Evolutionary conservation across 805 yeast species (phyloP), one percentile per base, ranked within the genome.

Genomic region (Candida schatavii): DNA sequence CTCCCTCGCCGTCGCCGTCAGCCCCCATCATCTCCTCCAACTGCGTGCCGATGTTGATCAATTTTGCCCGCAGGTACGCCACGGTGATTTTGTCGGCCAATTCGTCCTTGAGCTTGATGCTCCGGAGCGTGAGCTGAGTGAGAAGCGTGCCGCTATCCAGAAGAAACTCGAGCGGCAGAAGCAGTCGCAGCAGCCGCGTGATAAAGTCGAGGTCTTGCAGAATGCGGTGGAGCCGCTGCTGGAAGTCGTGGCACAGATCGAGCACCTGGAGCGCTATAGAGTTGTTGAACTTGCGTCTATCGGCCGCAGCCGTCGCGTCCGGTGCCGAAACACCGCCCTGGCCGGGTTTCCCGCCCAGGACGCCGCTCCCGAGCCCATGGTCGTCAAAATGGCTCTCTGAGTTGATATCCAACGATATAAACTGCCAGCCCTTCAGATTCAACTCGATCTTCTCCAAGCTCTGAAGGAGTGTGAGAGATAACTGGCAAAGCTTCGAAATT

Each of bases 1-100:
- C 20, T 11, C 22, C 9, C 18, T 31, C 35, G 19, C 13, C 4
- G 11, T 28, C 68, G 13, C 51, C 45, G 9, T 77, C 64, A 2
- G 76, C 74, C 1, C 62, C 66, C 33, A 71, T 61, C 57, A 74
- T 72, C 31, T 66, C 56, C 43, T 77, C 81, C 39, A 84, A 56
- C 46, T 82, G 86, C 28, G 73, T 69, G n/a, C 85, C 85, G 14
- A 84, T 83, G 11, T 75, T 66, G 25, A 83, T 75, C 39, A 84
- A 65, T 49, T 78, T 81, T 19, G 88, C 82, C 53, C 80, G 79
- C 52, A 83, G 80, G 56, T 83, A 82, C 10, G 79, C 69, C 9
- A 80, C 73, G 2, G 81, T 74, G 13, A 83, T 62, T 41, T 73
- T 69, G 40, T 80, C 81, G 4, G 73, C 68, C 23, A 81, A 56